Evolutionary conservation across 2,329 filamentous ascomycete species (phyloP).

Genomic region (Fusarium marasasianum): DNA sequence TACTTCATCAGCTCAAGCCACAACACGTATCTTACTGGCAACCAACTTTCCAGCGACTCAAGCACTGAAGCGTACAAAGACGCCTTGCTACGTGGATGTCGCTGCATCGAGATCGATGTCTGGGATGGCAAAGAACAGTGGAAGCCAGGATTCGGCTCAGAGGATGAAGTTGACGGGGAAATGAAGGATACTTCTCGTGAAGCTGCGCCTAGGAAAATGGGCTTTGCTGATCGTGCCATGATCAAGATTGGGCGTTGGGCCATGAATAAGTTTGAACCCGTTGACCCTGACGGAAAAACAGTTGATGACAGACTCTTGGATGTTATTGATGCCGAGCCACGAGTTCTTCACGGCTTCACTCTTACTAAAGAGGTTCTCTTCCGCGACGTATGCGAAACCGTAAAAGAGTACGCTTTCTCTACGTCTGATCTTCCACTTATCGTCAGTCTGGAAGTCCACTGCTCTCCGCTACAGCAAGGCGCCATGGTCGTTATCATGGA

Average conservation of each 20-base stretch:
- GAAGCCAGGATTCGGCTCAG: not conserved
- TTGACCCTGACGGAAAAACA: not conserved
- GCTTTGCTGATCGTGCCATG: not conserved
- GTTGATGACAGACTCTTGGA: not conserved
- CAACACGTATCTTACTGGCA: conserved; percentile 89
- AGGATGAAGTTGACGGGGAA: not conserved
- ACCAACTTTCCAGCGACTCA: conserved; percentile 81
- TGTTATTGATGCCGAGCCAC: conserved; percentile 54
- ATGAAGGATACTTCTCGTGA: not conserved
- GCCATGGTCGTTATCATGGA: conserved; percentile 95
- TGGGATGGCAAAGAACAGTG: conserved; percentile 78
- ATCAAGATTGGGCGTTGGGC: not conserved
- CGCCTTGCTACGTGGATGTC: conserved; percentile 78
- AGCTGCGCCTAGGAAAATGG: not conserved
- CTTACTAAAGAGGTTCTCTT: conserved; percentile 85
- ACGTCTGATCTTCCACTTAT: conserved; percentile 83
- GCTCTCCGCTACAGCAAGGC: conserved; percentile 81
- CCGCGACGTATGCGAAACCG: conserved; percentile 82
- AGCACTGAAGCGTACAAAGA: conserved; percentile 81
- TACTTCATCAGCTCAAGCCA: conserved; percentile 96
- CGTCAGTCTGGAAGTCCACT: conserved; percentile 90
- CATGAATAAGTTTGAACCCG: not conserved
- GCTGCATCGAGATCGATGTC: conserved; percentile 94
- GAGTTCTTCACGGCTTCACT: conserved; percentile 84
- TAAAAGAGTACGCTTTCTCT: conserved; percentile 80